Base-by-base conservation (phyloP, 1,284 basidiomycete species). In the Apiotrichum sp. region DNA sequence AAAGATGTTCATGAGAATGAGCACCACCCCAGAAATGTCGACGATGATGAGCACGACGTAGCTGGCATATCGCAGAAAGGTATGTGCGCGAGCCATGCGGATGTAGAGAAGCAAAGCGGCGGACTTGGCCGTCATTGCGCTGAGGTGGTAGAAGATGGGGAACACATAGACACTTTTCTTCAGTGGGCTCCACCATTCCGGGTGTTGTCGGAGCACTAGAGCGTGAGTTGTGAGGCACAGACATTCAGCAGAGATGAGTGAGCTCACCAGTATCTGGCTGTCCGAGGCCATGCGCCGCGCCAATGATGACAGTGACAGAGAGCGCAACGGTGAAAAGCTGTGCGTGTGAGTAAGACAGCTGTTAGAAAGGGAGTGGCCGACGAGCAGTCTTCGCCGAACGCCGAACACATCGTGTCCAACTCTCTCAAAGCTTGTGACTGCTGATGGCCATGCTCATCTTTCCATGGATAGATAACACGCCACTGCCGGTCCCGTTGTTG, bases 1-100 rank as follows among this genome's bases (percentile, higher is more conserved):
- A 54, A 76, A 76, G 40, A 74, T 65, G 63, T 69, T 71, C 44
- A 75, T 58, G 39, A 75, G 69, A n/a, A 71, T 71, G 29, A 75
- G 65, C 43, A 74, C 64, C 22, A 71, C 57, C 5, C 73, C 74
- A 29, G 74, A 65, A 31, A 72, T 42, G 43, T 71, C 65, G 52
- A 76, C 72, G 22, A 76, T 58, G 8, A 57, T 64, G 45, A 74
- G 63, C 3, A 68, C 66, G 47, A 61, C 68, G 32, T 65, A 62
- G 11, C 68, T 70, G 3, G 72, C 73, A 47, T 66, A 64, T 3
- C 72, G 69, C 16, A 76, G 65, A 53, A 73, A 73, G 0, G 49
- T 58, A 52, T 74, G 69, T 3, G 72, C 72, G 16, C 65, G 61
- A 9, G 72, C 65, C 72, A 76, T 72, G n/a, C 74, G 70, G 29